Evolutionary conservation across 2,329 filamentous ascomycete genomes (phyloP).

Genomic region (Lasiodiplodia hormozganensis): DNA sequence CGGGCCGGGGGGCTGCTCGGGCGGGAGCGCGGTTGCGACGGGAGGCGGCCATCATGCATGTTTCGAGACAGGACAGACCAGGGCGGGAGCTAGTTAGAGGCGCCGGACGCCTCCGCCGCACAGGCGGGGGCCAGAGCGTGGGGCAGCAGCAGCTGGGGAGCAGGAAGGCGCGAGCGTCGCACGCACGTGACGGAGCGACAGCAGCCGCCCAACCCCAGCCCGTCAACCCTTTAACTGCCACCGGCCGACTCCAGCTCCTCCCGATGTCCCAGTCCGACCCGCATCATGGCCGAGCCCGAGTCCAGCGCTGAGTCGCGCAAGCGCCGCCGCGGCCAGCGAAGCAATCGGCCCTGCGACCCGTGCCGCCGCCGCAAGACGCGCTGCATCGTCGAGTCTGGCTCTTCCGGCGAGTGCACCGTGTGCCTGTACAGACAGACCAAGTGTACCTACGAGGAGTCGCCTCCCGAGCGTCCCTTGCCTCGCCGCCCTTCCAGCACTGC

Average conservation of each 20-base stretch:
- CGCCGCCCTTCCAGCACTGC: slow-evolving; percentile 15
- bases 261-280: background rate
- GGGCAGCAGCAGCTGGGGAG: background rate
- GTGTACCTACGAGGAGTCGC: slow-evolving; percentile 23
- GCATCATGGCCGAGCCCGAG: slow-evolving; percentile 24
- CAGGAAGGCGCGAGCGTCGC: slow-evolving; percentile 12
- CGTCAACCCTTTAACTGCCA: background rate
- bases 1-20: background rate
- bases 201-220: background rate
- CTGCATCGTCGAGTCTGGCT: slow-evolving; percentile 28
- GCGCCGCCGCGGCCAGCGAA: slow-evolving; percentile 19
- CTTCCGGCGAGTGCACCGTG: slow-evolving; percentile 22
- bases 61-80: background rate
- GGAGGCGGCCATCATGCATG: slow-evolving; percentile 1
- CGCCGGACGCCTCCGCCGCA: slow-evolving; percentile 5
- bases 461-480: slow-evolving; percentile 20
- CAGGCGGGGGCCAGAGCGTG: slow-evolving; percentile 2
- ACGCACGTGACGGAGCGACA: slow-evolving; percentile 18
- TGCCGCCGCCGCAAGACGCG: slow-evolving; percentile 32
- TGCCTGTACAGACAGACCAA: slow-evolving; percentile 26
- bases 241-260: background rate
- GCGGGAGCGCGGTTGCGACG: slow-evolving; percentile 10
- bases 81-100: slow-evolving; percentile 2
- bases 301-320: slow-evolving; percentile 18
- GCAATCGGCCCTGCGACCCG: slow-evolving; percentile 31